Conservation (phyloP, 768 basidiomycete genomes). For the Suillus bovinus region DNA sequence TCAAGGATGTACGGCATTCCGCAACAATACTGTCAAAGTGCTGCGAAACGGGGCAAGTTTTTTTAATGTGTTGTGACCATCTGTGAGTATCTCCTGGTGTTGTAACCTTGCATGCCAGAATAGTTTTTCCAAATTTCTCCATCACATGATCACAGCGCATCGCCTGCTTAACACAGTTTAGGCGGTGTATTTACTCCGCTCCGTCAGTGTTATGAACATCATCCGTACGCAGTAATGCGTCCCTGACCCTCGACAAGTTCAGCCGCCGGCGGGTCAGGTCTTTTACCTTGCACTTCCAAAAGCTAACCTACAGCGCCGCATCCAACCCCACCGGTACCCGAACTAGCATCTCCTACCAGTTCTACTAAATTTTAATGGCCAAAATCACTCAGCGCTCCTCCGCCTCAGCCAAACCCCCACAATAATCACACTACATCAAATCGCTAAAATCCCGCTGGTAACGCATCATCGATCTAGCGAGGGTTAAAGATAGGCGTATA, state of each 20-base stretch:
- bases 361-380: not conserved
- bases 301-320: not conserved
- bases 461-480: not conserved
- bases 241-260: not conserved
- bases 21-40: not conserved
- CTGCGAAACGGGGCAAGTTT: not conserved
- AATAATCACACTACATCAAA: not conserved
- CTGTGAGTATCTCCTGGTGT: not conserved
- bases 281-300: not conserved
- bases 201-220: not conserved
- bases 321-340: too few species aligned
- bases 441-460: not conserved
- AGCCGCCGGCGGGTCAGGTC: not conserved
- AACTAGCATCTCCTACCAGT: not conserved
- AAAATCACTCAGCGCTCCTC: not conserved
- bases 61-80: not conserved
- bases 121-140: not conserved
- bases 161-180: not conserved
- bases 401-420: not conserved
- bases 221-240: not conserved
- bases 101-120: not conserved
- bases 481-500: not conserved
- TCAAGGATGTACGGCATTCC: not conserved
- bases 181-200: not conserved
- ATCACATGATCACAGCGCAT: not conserved